Evolutionary conservation across 345 rosid genomes (phyloP).

Genomic region (Rhizophora mangle): DNA sequence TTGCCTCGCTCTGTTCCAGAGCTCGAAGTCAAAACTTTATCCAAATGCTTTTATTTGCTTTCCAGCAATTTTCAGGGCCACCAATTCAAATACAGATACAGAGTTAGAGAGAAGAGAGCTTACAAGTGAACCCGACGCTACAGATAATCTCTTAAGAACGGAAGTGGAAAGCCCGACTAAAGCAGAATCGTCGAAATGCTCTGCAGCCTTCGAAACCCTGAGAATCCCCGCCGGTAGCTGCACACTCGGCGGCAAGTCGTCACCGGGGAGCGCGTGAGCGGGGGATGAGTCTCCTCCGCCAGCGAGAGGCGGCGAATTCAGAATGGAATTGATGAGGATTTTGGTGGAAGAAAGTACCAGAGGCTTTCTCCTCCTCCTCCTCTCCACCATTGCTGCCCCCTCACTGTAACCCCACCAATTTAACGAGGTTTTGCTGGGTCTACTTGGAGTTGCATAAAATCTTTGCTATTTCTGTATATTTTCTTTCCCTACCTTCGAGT

Average conservation of each 20-base stretch:
- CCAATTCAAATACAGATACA: neutral
- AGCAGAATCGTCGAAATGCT: constrained; percentile 57
- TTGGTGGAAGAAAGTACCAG: constrained; percentile 79
- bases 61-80: neutral
- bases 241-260: constrained; percentile 19
- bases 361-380: constrained; percentile 67
- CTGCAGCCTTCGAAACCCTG: constrained; percentile 36
- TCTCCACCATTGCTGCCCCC: constrained; percentile 17
- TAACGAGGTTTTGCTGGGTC: too few species aligned
- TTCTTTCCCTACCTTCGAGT: too few species aligned
- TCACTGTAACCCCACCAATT: too few species aligned
- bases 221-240: constrained; percentile 69
- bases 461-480: too few species aligned
- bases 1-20: too few species aligned
- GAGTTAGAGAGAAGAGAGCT: neutral
- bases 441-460: too few species aligned
- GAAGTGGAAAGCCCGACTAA: constrained; percentile 64
- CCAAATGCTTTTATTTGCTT: neutral
- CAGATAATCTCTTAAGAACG: constrained; percentile 57
- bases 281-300: constrained; percentile 8
- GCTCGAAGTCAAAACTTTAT: too few species aligned
- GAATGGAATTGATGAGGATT: constrained; percentile 54
- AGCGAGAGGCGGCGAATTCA: constrained; percentile 34
- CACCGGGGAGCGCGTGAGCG: constrained; percentile 5
- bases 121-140: constrained; percentile 81